A percentile compares a stretch with the other conserved stretches of the same genome.
Evolutionary conservation across 345 rosid genomes (phyloP).

Genomic region (Euphorbia peplus): DNA sequence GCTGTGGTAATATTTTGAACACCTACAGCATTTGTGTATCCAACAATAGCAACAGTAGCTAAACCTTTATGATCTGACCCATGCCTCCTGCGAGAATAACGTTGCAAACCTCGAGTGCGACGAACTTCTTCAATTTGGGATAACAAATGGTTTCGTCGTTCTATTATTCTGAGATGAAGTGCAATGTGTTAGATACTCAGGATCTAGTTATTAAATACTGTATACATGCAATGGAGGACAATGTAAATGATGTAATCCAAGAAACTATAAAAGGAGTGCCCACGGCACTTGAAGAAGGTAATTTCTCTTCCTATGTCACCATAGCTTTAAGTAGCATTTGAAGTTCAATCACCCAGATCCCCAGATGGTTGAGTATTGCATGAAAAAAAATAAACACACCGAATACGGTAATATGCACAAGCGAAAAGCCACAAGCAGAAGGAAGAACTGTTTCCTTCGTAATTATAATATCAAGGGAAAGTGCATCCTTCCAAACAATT

Average conservation of each 20-base stretch:
- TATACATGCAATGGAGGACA: neutral
- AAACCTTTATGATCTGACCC: conserved; percentile 46
- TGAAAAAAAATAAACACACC: neutral
- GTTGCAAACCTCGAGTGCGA: conserved; percentile 81
- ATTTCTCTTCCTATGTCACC: neutral
- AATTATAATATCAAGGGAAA: neutral
- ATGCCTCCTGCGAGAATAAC: conserved; percentile 71
- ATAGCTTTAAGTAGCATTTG: neutral
- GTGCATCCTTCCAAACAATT: neutral
- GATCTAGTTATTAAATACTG: neutral
- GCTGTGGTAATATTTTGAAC: conserved; percentile 17
- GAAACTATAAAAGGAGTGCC: neutral
- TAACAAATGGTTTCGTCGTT: conserved; percentile 56
- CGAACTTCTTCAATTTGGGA: conserved; percentile 78
- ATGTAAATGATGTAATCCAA: neutral
- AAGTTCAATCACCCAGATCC: neutral
- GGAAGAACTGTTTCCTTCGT: neutral
- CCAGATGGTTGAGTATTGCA: neutral
- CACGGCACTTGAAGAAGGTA: conserved; percentile 2
- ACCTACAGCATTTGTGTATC: conserved; percentile 96
- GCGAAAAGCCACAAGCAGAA: neutral
- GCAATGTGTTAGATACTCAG: conserved; percentile 4
- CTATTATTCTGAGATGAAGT: conserved; percentile 55
- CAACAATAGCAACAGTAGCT: conserved; percentile 87
- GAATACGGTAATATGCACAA: neutral